phyloP scores from a whole-genome alignment of 2,329 filamentous ascomycete species.

The Arthrobotrys sinensis region DNA sequence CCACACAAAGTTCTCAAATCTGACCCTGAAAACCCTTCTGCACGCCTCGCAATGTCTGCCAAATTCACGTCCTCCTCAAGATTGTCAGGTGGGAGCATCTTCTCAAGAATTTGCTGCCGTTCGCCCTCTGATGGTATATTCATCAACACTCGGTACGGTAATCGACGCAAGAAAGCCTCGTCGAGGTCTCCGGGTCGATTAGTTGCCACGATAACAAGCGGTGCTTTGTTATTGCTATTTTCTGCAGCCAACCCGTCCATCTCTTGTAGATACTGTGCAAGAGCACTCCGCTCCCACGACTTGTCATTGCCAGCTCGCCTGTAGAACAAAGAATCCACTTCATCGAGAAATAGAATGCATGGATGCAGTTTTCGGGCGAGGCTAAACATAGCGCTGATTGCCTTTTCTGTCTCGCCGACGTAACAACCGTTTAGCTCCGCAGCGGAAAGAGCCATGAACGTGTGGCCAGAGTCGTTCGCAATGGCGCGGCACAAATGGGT shows the following conservation, averaged over 20 bases:
- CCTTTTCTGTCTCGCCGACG: constrained; percentile 41
- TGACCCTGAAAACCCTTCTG: constrained; percentile 48
- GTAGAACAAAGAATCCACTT: constrained; percentile 47
- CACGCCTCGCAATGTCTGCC: constrained; percentile 26
- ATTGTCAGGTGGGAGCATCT: constrained; percentile 23
- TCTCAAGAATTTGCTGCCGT: constrained; percentile 38
- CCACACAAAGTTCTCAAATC: constrained; percentile 42
- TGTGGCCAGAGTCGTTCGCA: constrained; percentile 26
- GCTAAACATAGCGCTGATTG: constrained; percentile 32
- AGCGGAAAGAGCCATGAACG: constrained; percentile 26
- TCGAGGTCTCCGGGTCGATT: constrained; percentile 43
- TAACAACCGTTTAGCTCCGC: constrained; percentile 21
- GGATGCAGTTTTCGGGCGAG: constrained; percentile 46
- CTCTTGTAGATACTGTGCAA: constrained; percentile 38
- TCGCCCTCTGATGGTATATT: constrained; percentile 11
- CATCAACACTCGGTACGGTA: constrained; percentile 33
- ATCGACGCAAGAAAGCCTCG: constrained; percentile 41
- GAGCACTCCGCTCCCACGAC: constrained; percentile 29
- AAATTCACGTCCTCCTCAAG: constrained; percentile 23
- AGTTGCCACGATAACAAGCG: constrained; percentile 46
- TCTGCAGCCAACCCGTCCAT: constrained; percentile 40
- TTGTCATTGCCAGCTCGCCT: constrained; percentile 28
- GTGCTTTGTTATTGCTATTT: constrained; percentile 17
- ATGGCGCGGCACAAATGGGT: constrained; percentile 47
- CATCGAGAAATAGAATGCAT: constrained; percentile 47